A percentile compares a stretch with the other conserved stretches of the same genome.
These are phyloP conservation scores for Tolypocladium album DNA, from an alignment of 2,329 filamentous ascomycete genomes.

Conservation along the genomic window DNA sequence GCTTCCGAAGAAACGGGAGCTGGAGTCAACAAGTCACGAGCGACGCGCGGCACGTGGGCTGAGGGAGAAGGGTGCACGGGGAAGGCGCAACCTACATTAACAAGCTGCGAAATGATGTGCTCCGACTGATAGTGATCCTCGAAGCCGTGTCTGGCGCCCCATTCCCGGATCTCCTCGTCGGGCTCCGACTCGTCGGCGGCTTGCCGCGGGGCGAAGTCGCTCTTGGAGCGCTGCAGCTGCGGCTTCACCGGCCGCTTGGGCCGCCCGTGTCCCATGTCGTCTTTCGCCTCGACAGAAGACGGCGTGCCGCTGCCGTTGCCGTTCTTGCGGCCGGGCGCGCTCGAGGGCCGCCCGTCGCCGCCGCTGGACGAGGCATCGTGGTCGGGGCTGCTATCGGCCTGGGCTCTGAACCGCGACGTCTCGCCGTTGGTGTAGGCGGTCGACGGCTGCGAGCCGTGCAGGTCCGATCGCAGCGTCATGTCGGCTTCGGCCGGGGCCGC, in stretches of 20 bases:
- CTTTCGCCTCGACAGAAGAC: conserved; percentile 11
- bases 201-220: conserved; percentile 37
- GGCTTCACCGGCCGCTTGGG: conserved; percentile 33
- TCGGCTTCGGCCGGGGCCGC: conserved; percentile 5
- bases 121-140: conserved; percentile 86
- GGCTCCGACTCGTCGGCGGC: conserved; percentile 29
- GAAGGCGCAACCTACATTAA: conserved; percentile 49
- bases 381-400: conserved; percentile 16
- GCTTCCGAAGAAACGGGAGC: background rate
- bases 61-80: background rate
- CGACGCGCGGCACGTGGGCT: conserved; percentile 4
- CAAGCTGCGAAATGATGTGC: conserved; percentile 76
- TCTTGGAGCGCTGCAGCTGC: conserved; percentile 44
- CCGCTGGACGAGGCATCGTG: conserved; percentile 15
- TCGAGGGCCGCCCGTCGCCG: conserved; percentile 31
- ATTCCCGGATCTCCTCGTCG: conserved; percentile 35
- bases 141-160: conserved; percentile 72
- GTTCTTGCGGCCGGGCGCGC: conserved; percentile 32
- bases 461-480: conserved; percentile 22
- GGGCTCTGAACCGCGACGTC: conserved; percentile 15
- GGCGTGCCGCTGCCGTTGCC: conserved; percentile 17
- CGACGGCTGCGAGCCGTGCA: conserved; percentile 18
- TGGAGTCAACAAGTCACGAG: background rate
- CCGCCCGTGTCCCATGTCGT: conserved; percentile 23
- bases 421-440: conserved; percentile 17